Conservation (phyloP, 2,329 filamentous ascomycete species). For the Fusarium abutilonis region DNA sequence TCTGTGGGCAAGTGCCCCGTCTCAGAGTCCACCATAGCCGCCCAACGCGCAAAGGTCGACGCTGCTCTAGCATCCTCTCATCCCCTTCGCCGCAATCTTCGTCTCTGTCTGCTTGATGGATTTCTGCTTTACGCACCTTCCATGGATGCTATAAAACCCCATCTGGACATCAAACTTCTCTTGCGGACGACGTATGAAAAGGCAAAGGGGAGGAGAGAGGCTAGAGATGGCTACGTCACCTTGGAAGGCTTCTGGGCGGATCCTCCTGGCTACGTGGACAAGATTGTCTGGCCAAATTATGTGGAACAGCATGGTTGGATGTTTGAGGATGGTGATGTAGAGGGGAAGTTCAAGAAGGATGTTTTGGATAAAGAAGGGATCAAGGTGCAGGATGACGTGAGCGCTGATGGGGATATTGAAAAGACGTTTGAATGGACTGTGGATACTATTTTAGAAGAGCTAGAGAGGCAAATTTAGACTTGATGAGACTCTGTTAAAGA, state of each 20-base stretch:
- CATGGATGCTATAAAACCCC: constrained; percentile 64
- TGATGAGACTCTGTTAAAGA: background rate
- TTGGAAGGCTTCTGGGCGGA: constrained; percentile 94
- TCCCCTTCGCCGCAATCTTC: constrained; percentile 50
- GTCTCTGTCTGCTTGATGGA: constrained; percentile 82
- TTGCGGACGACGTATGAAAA: constrained; percentile 73
- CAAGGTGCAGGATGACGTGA: constrained; percentile 58
- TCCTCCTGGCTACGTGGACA: constrained; percentile 92
- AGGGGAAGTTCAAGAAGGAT: constrained; percentile 61
- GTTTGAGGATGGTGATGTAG: constrained; percentile 75
- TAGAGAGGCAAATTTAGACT: constrained; percentile 48
- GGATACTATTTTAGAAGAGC: constrained; percentile 63
- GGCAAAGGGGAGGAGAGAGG: constrained; percentile 73
- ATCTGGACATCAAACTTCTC: constrained; percentile 82
- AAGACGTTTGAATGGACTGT: constrained; percentile 75
- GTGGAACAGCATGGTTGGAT: constrained; percentile 82
- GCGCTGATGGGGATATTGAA: constrained; percentile 66
- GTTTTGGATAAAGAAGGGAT: constrained; percentile 58
- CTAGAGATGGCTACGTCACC: constrained; percentile 80
- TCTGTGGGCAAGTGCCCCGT: constrained; percentile 66
- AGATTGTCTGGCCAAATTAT: constrained; percentile 96
- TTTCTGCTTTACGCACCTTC: constrained; percentile 80
- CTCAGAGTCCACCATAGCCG: constrained; percentile 56
- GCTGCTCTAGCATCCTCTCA: constrained; percentile 58
- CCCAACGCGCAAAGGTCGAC: constrained; percentile 59